Percentiles rank a stretch among this genome's conserved stretches.
Evolutionary conservation across 345 rosid species (phyloP).

Genomic region (Microthlaspi erraticum): DNA sequence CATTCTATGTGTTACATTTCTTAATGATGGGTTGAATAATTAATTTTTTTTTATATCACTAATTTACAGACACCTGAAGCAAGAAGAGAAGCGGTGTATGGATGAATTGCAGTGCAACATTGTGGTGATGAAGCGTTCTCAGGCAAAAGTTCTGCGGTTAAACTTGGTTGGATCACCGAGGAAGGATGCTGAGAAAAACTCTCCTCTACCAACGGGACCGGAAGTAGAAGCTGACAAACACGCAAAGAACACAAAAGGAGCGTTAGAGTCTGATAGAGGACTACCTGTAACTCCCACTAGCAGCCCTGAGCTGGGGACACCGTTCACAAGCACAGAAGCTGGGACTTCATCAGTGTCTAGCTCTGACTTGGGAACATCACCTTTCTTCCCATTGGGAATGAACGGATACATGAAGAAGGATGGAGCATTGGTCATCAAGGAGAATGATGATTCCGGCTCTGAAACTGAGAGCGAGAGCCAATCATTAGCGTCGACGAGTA

Average conservation of each 20-base stretch:
- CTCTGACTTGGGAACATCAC: slow-evolving; percentile 94
- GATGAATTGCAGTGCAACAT: slow-evolving; percentile 98
- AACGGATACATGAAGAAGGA: slow-evolving; percentile 74
- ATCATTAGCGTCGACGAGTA: slow-evolving; percentile 76
- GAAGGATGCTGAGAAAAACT: slow-evolving; percentile 54
- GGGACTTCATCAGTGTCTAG: slow-evolving; percentile 97
- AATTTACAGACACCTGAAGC: slow-evolving; percentile 71
- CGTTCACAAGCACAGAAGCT: slow-evolving; percentile 93
- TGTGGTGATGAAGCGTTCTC: slow-evolving; percentile 92
- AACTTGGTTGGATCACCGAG: slow-evolving; percentile 80
- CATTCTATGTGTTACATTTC: background rate
- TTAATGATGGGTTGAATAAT: background rate
- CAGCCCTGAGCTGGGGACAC: slow-evolving; percentile 97
- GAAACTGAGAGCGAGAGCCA: slow-evolving; percentile 81
- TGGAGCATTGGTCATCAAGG: slow-evolving; percentile 60
- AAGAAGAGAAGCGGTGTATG: slow-evolving; percentile 87
- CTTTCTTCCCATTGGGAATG: slow-evolving; percentile 62
- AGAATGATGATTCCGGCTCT: slow-evolving; percentile 70
- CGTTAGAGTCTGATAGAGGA: slow-evolving; percentile 62
- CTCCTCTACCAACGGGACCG: slow-evolving; percentile 49
- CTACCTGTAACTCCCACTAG: slow-evolving; percentile 87
- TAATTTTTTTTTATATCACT: background rate
- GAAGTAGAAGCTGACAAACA: slow-evolving; percentile 58
- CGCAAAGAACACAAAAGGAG: slow-evolving; percentile 50
- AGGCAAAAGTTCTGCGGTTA: slow-evolving; percentile 90